These are phyloP conservation scores for Hypholoma sublateritium DNA, from an alignment of 768 basidiomycete genomes.

Conservation along the genomic window DNA sequence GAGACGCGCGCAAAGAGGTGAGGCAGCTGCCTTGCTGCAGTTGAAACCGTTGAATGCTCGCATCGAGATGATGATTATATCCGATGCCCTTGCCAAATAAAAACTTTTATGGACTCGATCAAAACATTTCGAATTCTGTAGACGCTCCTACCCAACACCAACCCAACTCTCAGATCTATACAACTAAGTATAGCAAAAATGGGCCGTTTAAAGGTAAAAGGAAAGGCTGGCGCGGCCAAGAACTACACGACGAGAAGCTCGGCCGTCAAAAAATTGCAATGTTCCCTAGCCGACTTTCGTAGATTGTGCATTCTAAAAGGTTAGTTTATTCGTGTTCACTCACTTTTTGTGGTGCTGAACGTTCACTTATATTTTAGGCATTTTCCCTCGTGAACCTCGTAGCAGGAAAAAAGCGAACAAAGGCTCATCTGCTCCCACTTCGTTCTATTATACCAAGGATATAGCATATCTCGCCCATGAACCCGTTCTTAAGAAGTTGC, in stretches of 20 bases:
- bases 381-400: slow-evolving; percentile 95
- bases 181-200: slow-evolving; percentile 25
- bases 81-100: slow-evolving; percentile 28
- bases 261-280: slow-evolving; percentile 94
- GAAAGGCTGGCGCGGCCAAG: slow-evolving; percentile 89
- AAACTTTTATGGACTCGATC: slow-evolving; percentile 24
- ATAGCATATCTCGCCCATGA: slow-evolving; percentile 97
- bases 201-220: slow-evolving; percentile 81
- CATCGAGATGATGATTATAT: slow-evolving; percentile 24
- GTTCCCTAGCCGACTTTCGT: slow-evolving; percentile 95
- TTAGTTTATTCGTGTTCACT: slow-evolving; percentile 24
- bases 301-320: slow-evolving; percentile 97
- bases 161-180: neutral
- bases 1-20: slow-evolving; percentile 1
- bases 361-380: slow-evolving; percentile 52
- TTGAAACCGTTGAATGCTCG: neutral
- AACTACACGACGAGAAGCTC: slow-evolving; percentile 88
- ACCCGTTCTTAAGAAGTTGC: slow-evolving; percentile 86
- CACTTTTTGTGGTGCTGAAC: neutral
- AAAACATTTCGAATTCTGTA: neutral
- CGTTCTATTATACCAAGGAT: slow-evolving; percentile 98
- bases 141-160: slow-evolving; percentile 1
- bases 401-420: slow-evolving; percentile 94
- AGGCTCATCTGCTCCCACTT: slow-evolving; percentile 93
- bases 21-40: neutral